Evolutionary conservation across 176 grass and related monocot species (phyloP), one percentile per base, ranked within the genome.

Genomic region (Bothriochloa decipiens): DNA sequence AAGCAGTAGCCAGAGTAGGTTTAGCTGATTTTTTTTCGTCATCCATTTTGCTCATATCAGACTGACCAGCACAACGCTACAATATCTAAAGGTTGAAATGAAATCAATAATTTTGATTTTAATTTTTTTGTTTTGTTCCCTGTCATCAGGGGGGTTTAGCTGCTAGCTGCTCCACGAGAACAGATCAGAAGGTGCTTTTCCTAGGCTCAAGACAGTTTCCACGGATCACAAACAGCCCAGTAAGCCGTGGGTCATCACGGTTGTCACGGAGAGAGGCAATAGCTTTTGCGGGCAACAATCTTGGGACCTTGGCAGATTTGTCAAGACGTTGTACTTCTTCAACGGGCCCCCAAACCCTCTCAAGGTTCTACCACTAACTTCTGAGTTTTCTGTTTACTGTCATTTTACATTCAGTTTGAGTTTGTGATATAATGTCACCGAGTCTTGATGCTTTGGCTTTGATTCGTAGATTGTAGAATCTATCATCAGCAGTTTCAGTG

Each of bases 251-350:
- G 7, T 86, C 82, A 3, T 84, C 78, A 7, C 79, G 64, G 66
- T 76, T 90, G 52, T 84, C 85, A 0, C 89, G 67, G 74, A 87
- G 89, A 79, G 80, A 70, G 18, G 52, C 92, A 20, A 78, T 92
- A 79, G 91, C 93, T 75, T 80, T 91, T 26, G 87, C 4, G 81
- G 85, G 5, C 33, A 91, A 39, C 87, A 98, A 81, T 77, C 91
- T 82, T 98, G 96, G 96, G 96, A 98, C 72, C 72, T 98, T 29
- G 84, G 96, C 41, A 92, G 96, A 89, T 98, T 98, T 80, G 78
- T 93, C 1, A 98, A 43, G 73, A 98, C 96, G 39, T 42, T 98
- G 55, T 96, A 87, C 78, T 98, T 98, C 85, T 98, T 94, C 79
- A 98, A 98, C 75, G 93, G 96, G 12, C 93, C 91, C 78, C 93